Conservation (phyloP, 768 basidiomycete species). For the Glaciozyma martinii region DNA sequence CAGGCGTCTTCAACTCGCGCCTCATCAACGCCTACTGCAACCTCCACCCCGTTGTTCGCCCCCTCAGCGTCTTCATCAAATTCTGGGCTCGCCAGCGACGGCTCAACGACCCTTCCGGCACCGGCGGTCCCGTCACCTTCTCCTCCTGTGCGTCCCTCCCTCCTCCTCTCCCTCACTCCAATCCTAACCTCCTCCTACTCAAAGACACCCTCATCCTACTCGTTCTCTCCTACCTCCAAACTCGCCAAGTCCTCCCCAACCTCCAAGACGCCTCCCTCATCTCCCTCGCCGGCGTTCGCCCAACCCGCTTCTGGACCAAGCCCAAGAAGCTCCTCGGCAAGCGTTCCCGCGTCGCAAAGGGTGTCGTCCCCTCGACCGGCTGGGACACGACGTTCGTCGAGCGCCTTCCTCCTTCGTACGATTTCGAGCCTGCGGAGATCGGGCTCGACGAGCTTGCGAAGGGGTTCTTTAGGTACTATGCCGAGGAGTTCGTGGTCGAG, state of each 20-base stretch:
- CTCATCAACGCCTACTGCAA: conserved; percentile 51
- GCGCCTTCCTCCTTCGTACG: background rate
- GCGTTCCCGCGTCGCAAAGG: background rate
- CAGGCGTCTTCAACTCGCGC: conserved; percentile 39
- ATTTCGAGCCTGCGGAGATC: background rate
- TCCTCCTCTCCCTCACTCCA: conserved; percentile 32
- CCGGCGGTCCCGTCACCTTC: conserved; percentile 42
- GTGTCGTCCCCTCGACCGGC: conserved; percentile 4
- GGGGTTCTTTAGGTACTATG: conserved; percentile 25
- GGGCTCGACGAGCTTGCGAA: conserved; percentile 18
- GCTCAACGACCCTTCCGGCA: conserved; percentile 46
- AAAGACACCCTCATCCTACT: conserved; percentile 50
- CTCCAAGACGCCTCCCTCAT: conserved; percentile 28
- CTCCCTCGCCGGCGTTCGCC: conserved; percentile 1
- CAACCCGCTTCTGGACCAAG: conserved; percentile 21
- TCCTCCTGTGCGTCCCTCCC: conserved; percentile 42
- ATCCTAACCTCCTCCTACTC: too few species aligned
- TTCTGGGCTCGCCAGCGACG: conserved; percentile 52
- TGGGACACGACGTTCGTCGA: conserved; percentile 30
- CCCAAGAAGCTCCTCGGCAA: conserved; percentile 10
- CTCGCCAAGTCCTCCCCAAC: conserved; percentile 27
- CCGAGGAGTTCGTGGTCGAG: conserved; percentile 2
- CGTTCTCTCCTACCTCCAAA: conserved; percentile 54
- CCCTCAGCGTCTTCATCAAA: conserved; percentile 49
- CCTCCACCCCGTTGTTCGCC: conserved; percentile 42